phyloP scores from a whole-genome alignment of 2,329 filamentous ascomycete genomes.

The Nakataea oryzae region DNA sequence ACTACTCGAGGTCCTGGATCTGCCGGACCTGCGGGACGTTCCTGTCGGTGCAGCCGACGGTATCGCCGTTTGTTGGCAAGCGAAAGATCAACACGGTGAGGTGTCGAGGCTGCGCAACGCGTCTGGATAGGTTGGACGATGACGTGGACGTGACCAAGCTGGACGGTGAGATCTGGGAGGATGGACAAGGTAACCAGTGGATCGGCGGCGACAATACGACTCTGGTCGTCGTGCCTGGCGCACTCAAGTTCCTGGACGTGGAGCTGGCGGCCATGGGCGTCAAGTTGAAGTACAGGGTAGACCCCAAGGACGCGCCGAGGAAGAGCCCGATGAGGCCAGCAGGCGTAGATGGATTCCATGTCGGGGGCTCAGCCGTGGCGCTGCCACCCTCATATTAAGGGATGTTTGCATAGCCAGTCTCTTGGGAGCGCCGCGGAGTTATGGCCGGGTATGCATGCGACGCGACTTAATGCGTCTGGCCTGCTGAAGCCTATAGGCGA shows the following conservation, averaged over 20 bases:
- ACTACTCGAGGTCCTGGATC: conserved; percentile 82
- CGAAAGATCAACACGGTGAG: conserved; percentile 61
- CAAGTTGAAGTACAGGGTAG: conserved; percentile 70
- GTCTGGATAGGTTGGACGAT: conserved; percentile 46
- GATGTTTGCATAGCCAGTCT: not conserved
- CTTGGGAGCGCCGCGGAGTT: not conserved
- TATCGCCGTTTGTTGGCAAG: conserved; percentile 53
- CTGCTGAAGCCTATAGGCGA: no score
- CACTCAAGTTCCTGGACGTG: conserved; percentile 86
- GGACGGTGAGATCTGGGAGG: conserved; percentile 80
- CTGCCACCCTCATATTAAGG: not conserved
- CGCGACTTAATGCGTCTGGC: no score
- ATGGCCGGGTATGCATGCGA: not conserved
- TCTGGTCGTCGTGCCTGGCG: conserved; percentile 83
- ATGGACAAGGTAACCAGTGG: conserved; percentile 75
- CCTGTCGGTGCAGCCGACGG: conserved; percentile 73
- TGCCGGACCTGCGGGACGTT: conserved; percentile 87
- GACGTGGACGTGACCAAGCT: conserved; percentile 44
- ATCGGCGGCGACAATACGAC: conserved; percentile 86
- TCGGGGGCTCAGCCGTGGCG: conserved; percentile 1
- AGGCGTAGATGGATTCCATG: conserved; percentile 17
- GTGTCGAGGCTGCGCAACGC: conserved; percentile 66
- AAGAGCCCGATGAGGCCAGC: conserved; percentile 36
- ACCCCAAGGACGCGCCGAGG: conserved; percentile 53
- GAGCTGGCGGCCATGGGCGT: conserved; percentile 96